These are phyloP conservation scores for Floccularia luteovirens DNA, from an alignment of 768 basidiomycete genomes.

Conservation along the genomic window DNA sequence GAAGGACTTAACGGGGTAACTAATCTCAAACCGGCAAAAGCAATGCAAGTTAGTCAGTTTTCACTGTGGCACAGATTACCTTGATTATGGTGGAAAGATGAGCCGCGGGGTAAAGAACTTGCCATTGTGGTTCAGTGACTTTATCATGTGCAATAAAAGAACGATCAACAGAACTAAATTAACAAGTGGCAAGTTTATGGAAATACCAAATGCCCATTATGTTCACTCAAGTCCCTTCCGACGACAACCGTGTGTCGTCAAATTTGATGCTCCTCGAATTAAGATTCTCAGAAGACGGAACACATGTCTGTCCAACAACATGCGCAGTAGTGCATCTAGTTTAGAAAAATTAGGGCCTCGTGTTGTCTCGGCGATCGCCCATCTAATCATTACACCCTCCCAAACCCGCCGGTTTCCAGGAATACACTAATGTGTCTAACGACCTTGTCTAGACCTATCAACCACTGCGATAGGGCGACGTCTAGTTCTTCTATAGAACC, in stretches of 20 bases:
- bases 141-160: background rate
- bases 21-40: no score
- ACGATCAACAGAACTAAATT: no score
- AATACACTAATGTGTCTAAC: conserved; percentile 43
- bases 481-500: conserved; percentile 48
- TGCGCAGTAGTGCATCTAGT: background rate
- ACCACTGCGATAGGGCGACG: conserved; percentile 50
- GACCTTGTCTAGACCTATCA: conserved; percentile 45
- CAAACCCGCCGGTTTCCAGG: conserved; percentile 27
- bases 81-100: no score
- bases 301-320: background rate
- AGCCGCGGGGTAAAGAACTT: no score
- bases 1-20: no score
- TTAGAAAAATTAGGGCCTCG: background rate
- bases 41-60: no score
- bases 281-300: conserved; percentile 2
- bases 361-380: background rate
- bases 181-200: no score
- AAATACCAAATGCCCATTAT: background rate
- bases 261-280: background rate
- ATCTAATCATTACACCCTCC: conserved; percentile 11
- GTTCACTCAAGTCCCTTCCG: background rate
- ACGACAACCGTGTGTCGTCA: background rate
- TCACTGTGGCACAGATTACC: no score
- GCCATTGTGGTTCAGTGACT: no score